Evolutionary conservation across 768 basidiomycete species (phyloP), one percentile per base, ranked within the genome.

Genomic region (Panellus pusillus): DNA sequence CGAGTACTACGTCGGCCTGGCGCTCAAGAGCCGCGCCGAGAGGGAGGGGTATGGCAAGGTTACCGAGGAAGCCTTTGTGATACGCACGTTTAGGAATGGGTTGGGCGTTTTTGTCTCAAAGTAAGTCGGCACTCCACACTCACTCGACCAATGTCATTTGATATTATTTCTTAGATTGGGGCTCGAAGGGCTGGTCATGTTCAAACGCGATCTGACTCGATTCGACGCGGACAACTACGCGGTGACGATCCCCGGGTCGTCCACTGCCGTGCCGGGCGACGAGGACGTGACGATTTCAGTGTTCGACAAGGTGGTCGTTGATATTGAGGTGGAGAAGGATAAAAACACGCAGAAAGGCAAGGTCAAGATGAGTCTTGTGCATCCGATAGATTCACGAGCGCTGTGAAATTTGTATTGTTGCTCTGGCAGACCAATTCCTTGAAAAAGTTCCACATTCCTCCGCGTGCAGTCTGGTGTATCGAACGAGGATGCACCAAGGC

Each of bases 1-100:
- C 29, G 96, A 99, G 70, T 99, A 98, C 61, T 98, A 97, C 63
- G 94, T 98, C 24, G 95, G 96, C 0, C 73, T 99, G 14, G 93
- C 95, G 4, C 71, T 98, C 57, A 93, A 92, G 61, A 83, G 80
- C 2, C 77, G 86, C 13, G 79, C 79, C 41, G 70, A 70, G 44
- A 62, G 62, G 53, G 70, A 70, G 47, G 62, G 63, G 53, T 72
- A 76, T 44, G 69, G 62, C 8, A 67, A 70, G 36, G 85, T 91
- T 11, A 70, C 64, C 3, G 93, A 95, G 63, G 91, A 94, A 31
- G 94, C 93, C 5, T 96, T 90, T 65, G 93, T 99, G 41, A 96
- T 98, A 52, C 78, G 95, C 56, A 86, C 89, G 4, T 98, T 99
- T 72, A 79, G 90, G 64, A 99, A 99, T 68, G 97, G 96, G 0